phyloP scores from a whole-genome alignment of 768 basidiomycete genomes.

The Sutorius australiensis region DNA sequence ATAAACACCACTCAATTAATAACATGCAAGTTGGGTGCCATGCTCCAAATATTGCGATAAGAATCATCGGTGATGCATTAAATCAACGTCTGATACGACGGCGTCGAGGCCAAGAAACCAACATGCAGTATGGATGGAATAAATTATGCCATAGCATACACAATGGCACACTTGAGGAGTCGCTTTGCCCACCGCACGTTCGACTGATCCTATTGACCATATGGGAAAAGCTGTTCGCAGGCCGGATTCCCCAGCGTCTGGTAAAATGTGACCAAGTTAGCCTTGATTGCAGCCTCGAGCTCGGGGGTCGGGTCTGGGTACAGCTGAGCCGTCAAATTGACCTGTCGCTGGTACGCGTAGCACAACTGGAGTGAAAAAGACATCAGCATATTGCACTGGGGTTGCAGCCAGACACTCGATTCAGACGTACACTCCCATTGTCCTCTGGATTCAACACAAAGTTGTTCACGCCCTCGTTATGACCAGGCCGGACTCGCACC shows the following conservation, averaged over 20 bases:
- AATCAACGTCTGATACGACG: not conserved
- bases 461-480: conserved; percentile 16
- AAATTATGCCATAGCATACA: not conserved
- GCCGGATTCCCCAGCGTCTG: conserved; percentile 3
- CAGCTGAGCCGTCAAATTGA: conserved; percentile 16
- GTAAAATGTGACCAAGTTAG: conserved; percentile 17
- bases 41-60: not conserved
- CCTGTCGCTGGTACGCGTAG: conserved; percentile 19
- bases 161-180: too few species aligned
- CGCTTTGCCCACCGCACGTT: not conserved
- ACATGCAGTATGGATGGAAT: not conserved
- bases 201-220: conserved; percentile 4
- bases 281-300: conserved; percentile 22
- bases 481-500: conserved; percentile 14
- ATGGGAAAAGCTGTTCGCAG: conserved; percentile 18
- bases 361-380: conserved; percentile 5
- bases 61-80: too few species aligned
- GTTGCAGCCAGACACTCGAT: too few species aligned
- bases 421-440: conserved; percentile 12
- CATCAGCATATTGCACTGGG: not conserved
- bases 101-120: not conserved
- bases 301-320: conserved; percentile 21
- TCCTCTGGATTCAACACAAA: conserved; percentile 15
- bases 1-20: conserved; percentile 6
- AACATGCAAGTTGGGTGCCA: not conserved